Evolutionary conservation across 768 basidiomycete species (phyloP).

Genomic region (Mycena galopus): DNA sequence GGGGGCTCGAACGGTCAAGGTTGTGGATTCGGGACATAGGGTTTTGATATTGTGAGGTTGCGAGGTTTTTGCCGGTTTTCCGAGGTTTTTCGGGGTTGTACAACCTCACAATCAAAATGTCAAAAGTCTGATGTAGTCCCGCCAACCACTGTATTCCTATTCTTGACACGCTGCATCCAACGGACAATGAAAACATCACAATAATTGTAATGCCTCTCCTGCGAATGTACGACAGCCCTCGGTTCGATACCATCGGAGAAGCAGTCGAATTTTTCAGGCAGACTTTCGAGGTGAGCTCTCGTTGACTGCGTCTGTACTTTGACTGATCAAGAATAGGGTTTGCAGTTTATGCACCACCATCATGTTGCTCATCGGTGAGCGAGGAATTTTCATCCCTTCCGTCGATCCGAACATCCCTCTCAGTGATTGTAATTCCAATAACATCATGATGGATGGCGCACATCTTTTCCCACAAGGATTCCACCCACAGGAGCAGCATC

Average conservation of each 20-base stretch:
- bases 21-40: too few species aligned
- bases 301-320: too few species aligned
- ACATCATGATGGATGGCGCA: conserved; percentile 53
- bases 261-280: neutral
- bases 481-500: conserved; percentile 39
- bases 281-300: too few species aligned
- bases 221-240: conserved; percentile 38
- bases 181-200: conserved; percentile 34
- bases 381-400: neutral
- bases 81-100: too few species aligned
- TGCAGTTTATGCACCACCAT: conserved; percentile 49
- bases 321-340: conserved; percentile 35
- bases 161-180: conserved; percentile 37
- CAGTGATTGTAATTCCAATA: conserved; percentile 43
- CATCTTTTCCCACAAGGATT: conserved; percentile 42
- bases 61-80: too few species aligned
- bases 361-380: conserved; percentile 45
- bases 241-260: conserved; percentile 52
- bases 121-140: too few species aligned
- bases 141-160: conserved; percentile 53
- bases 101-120: too few species aligned
- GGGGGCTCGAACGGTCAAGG: too few species aligned
- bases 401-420: neutral
- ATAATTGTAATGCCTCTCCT: conserved; percentile 49
- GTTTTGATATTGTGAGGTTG: too few species aligned